Percentiles rank a stretch among this genome's conserved stretches.
phyloP scores from a whole-genome alignment of 768 basidiomycete species.

The Dentipellis fragilis region DNA sequence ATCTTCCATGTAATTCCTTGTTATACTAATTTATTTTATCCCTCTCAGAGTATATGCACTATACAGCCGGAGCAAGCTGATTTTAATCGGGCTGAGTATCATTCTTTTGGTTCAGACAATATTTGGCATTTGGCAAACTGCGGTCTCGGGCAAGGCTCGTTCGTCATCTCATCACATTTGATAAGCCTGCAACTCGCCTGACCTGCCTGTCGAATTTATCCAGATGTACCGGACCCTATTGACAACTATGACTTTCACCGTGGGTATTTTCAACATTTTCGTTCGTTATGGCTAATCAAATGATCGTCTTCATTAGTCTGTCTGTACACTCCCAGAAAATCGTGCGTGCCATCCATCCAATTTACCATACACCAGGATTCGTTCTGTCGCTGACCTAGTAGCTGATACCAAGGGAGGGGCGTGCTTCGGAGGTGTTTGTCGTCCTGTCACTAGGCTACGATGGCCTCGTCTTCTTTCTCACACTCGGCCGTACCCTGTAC shows the following conservation, averaged over 20 bases:
- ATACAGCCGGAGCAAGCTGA: slow-evolving; percentile 9
- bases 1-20: too few relatives aligned
- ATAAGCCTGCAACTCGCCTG: neutral
- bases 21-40: too few relatives aligned
- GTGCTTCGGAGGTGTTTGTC: slow-evolving; percentile 8
- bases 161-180: neutral
- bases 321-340: slow-evolving; percentile 11
- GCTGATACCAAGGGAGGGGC: neutral
- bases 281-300: neutral
- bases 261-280: neutral
- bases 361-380: neutral
- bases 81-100: slow-evolving; percentile 5
- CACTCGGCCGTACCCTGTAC: slow-evolving; percentile 10
- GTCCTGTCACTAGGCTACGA: slow-evolving; percentile 11
- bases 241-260: slow-evolving; percentile 13
- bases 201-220: neutral
- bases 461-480: slow-evolving; percentile 11
- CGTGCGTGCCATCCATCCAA: slow-evolving; percentile 1
- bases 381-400: neutral
- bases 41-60: slow-evolving; percentile 10
- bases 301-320: neutral
- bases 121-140: slow-evolving; percentile 11
- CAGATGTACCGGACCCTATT: slow-evolving; percentile 9
- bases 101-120: slow-evolving; percentile 5
- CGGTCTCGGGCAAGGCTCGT: slow-evolving; percentile 5